These are phyloP conservation scores for Bocquillonia castaneifolia DNA, from an alignment of 441 rosid species.

Conservation along the genomic window DNA sequence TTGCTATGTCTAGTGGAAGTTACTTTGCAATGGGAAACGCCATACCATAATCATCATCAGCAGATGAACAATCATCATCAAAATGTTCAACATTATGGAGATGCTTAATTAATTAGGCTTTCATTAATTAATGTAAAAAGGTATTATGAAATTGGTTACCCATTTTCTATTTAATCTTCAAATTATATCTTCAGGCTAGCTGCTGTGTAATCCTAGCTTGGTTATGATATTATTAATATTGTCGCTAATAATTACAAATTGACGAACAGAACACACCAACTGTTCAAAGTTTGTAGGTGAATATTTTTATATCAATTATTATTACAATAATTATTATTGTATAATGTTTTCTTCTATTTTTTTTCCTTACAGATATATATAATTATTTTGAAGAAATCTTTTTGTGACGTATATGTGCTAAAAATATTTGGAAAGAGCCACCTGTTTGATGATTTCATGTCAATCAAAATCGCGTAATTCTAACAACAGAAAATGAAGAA, in stretches of 20 bases:
- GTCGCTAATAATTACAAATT: slow-evolving; percentile 20
- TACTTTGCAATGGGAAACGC: slow-evolving; percentile 28
- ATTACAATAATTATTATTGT: background rate
- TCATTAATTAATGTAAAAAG: slow-evolving; percentile 10
- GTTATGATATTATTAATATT: background rate
- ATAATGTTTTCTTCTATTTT: background rate
- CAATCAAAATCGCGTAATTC: slow-evolving; percentile 24
- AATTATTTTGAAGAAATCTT: slow-evolving; percentile 3
- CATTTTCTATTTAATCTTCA: background rate
- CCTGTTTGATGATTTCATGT: slow-evolving; percentile 20
- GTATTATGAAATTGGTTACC: background rate
- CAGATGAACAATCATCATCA: slow-evolving; percentile 17
- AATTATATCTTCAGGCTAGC: background rate
- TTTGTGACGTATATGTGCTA: slow-evolving; percentile 7
- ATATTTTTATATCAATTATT: slow-evolving; percentile 9
- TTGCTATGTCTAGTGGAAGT: slow-evolving; percentile 31
- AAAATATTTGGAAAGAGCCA: slow-evolving; percentile 16
- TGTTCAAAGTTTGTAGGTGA: slow-evolving; percentile 14
- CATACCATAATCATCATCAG: slow-evolving; percentile 21
- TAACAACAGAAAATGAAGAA: slow-evolving; percentile 20
- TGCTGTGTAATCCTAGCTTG: slow-evolving; percentile 9
- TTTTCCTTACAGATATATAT: background rate
- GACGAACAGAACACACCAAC: slow-evolving; percentile 14
- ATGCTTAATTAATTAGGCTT: slow-evolving; percentile 21
- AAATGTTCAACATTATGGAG: slow-evolving; percentile 29